phyloP scores from a whole-genome alignment of 495 filamentous ascomycete species.

The Aspergillus carlsbadensis region DNA sequence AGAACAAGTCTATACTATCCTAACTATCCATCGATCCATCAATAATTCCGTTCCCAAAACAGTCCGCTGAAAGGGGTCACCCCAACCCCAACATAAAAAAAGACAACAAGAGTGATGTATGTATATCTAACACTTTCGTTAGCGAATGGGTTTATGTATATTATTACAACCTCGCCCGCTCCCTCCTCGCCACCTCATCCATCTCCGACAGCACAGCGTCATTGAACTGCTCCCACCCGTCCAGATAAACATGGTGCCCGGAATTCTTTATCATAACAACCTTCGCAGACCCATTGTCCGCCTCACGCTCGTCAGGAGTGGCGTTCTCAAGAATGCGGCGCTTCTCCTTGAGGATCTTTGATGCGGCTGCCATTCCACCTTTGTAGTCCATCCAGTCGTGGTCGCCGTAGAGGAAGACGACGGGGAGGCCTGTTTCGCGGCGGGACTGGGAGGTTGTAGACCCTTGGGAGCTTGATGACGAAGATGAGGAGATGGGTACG shows the following conservation, averaged over 20 bases:
- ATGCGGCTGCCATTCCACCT: constrained; percentile 76
- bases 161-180: constrained; percentile 23
- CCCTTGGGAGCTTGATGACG: not conserved
- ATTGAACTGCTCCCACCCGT: constrained; percentile 90
- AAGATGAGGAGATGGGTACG: constrained; percentile 7
- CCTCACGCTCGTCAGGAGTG: constrained; percentile 64
- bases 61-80: not conserved
- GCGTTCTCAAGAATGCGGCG: constrained; percentile 54
- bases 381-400: constrained; percentile 98
- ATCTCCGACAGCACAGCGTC: constrained; percentile 60
- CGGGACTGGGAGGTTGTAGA: constrained; percentile 15
- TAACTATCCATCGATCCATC: not conserved
- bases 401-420: constrained; percentile 94
- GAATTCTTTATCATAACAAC: constrained; percentile 80
- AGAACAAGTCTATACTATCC: no score
- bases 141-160: not conserved
- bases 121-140: no score
- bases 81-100: not conserved
- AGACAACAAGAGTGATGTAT: not conserved
- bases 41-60: not conserved
- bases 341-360: constrained; percentile 73
- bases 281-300: constrained; percentile 77
- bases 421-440: constrained; percentile 74
- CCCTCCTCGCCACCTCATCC: constrained; percentile 61
- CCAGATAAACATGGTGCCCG: constrained; percentile 92